A percentile compares a stretch with the other conserved stretches of the same genome.
Evolutionary conservation across 306 rosid genomes (phyloP).

Genomic region (Trifolium dubium): DNA sequence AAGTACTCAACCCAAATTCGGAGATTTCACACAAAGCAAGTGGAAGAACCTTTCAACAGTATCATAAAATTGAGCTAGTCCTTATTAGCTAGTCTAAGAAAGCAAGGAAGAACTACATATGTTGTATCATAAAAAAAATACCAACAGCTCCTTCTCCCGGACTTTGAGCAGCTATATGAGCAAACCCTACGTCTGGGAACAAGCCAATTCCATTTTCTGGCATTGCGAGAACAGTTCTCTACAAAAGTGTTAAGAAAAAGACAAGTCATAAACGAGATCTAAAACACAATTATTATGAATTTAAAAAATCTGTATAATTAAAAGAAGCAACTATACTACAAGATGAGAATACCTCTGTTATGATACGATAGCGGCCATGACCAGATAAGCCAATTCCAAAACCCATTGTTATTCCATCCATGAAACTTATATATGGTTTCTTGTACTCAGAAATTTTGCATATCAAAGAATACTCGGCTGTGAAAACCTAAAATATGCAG

Average conservation of each 20-base stretch:
- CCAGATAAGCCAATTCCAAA: slow-evolving; percentile 97
- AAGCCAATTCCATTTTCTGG: slow-evolving; percentile 99
- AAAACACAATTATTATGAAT: slow-evolving; percentile 27
- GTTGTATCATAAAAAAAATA: slow-evolving; percentile 44
- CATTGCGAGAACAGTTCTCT: slow-evolving; percentile 98
- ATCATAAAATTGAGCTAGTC: background rate
- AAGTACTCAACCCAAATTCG: slow-evolving; percentile 16
- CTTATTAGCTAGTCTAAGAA: slow-evolving; percentile 30
- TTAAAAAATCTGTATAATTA: slow-evolving; percentile 3
- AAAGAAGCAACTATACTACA: slow-evolving; percentile 29
- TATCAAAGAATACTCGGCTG: slow-evolving; percentile 92
- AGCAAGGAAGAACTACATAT: slow-evolving; percentile 30
- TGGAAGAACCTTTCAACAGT: slow-evolving; percentile 28
- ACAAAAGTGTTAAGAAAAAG: slow-evolving; percentile 34
- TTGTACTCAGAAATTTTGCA: slow-evolving; percentile 87
- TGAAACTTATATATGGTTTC: slow-evolving; percentile 90
- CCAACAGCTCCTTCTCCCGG: slow-evolving; percentile 99
- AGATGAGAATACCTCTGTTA: slow-evolving; percentile 76
- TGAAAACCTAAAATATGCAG: slow-evolving; percentile 69
- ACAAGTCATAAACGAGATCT: slow-evolving; percentile 34
- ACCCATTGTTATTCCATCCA: slow-evolving; percentile 99
- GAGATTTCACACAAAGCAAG: slow-evolving; percentile 28
- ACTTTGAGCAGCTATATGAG: slow-evolving; percentile 88
- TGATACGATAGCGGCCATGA: slow-evolving; percentile 86
- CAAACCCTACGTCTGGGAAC: slow-evolving; percentile 96